Conservation (phyloP, 129 eudicot species). For the Lactuca saligna region DNA sequence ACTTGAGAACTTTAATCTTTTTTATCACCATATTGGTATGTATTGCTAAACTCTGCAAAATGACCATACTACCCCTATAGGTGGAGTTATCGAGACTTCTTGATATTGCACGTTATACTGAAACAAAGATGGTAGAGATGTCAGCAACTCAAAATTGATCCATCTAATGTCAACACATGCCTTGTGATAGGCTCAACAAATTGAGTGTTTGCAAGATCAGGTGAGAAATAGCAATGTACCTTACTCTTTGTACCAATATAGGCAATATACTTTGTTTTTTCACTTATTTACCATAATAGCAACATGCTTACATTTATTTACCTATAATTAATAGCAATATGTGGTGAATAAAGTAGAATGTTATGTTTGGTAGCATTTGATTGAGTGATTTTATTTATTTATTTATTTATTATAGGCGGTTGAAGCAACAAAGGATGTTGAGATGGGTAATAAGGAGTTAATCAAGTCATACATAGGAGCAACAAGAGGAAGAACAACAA, state of each 20-base stretch:
- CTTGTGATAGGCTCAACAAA: constrained; percentile 84
- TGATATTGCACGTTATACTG: constrained; percentile 88
- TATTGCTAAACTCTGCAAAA: too few species aligned
- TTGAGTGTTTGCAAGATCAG: constrained; percentile 89
- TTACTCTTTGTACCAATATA: not conserved
- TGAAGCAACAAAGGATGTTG: constrained; percentile 84
- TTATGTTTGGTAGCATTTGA: not conserved
- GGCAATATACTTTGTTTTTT: not conserved
- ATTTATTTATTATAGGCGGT: constrained; percentile 51
- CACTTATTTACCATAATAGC: not conserved
- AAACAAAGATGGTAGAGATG: constrained; percentile 92
- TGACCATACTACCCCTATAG: constrained; percentile 15
- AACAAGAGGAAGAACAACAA: constrained; percentile 72
- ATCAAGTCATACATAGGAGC: constrained; percentile 46
- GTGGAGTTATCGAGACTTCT: constrained; percentile 75
- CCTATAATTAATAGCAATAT: too few species aligned
- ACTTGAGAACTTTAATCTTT: too few species aligned
- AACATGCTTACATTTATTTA: too few species aligned
- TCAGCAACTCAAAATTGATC: constrained; percentile 58
- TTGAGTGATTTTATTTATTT: not conserved
- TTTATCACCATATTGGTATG: too few species aligned
- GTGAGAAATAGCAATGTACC: constrained; percentile 26
- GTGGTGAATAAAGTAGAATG: too few species aligned
- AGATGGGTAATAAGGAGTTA: constrained; percentile 87
- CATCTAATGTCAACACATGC: constrained; percentile 97